Base-by-base conservation (phyloP, 352 stramenopile species). In the Phytopythium cucurbitacearum region DNA sequence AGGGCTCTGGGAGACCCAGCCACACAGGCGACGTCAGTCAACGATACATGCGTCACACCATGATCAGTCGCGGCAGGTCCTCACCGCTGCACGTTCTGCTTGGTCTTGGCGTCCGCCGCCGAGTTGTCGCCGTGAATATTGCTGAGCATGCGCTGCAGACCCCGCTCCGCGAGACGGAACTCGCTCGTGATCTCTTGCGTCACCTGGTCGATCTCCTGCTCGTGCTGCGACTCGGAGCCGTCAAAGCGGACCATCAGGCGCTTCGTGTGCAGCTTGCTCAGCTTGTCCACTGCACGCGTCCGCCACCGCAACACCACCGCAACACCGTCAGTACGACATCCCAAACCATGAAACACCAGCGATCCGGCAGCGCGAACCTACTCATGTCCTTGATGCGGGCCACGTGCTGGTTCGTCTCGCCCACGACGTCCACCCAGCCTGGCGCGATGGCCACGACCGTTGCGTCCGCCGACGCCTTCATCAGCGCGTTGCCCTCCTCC, bases 171-270 rank as follows among this genome's bases (percentile, higher is more conserved):
- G 41, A 72, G 87, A 21, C 84, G 77, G 56, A 94, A 94, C 67
- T 90, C 80, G 52, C 73, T 71, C 47, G 84, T 94, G 65, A 94
- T 92, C 53, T 94, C 64, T 56, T 62, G 64, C 40, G 84, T 94
- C 35, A 94, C 56, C 32, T 79, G 67, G 32, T 89, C 84, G 67
- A 94, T 94, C 50, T 94, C 84, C 15, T 85, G 73, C 53, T 94
- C 84, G 50, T 94, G 83, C 53, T 92, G 76, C 40, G 84, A 91
- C 64, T 94, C 84, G 12, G 82, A 91, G 7, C 77, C 76, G 53
- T 94, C 84, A 46, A 94, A 94, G 42, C 84, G 84, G 45, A 94
- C 84, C 84, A 94, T 94, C 21, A 94, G 59, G 7, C 84, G 76
- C 53, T 86, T 94, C 40, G 81, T 92, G 53, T 91, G 84, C 56